Percentiles rank a stretch among this genome's conserved stretches.
phyloP scores from a whole-genome alignment of 2,329 filamentous ascomycete genomes.

The Cladophialophora bantiana region DNA sequence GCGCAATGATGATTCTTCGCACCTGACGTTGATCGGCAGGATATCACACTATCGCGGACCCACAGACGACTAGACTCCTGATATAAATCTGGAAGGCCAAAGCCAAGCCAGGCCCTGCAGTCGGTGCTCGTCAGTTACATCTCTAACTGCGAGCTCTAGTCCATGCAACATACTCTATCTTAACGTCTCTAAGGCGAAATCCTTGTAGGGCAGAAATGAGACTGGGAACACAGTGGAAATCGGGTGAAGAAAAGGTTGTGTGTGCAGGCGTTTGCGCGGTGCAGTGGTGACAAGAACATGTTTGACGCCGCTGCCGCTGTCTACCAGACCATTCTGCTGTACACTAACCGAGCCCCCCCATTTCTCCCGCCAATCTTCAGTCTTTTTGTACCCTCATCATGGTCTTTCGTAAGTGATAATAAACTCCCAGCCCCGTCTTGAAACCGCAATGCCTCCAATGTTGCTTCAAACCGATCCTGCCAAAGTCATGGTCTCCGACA shows the following conservation, averaged over 20 bases:
- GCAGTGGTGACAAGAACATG: conserved; percentile 14
- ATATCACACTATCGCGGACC: background rate
- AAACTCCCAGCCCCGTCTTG: conserved; percentile 16
- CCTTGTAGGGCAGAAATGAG: background rate
- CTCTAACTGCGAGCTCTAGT: too few species aligned
- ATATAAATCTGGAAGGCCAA: too few species aligned
- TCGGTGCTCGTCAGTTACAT: too few species aligned
- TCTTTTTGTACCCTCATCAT: conserved; percentile 19
- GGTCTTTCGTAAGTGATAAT: conserved; percentile 19
- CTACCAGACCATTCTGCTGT: conserved; percentile 22
- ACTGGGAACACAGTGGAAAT: background rate
- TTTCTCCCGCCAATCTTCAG: conserved; percentile 1
- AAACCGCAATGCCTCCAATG: conserved; percentile 14
- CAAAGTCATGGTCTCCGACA: conserved; percentile 6
- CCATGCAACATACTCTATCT: too few species aligned
- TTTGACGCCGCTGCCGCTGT: conserved; percentile 8
- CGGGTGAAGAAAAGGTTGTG: background rate
- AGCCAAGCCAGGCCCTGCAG: too few species aligned
- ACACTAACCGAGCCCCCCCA: conserved; percentile 14
- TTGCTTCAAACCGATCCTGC: conserved; percentile 1
- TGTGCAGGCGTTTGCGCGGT: background rate
- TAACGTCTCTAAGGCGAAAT: too few species aligned
- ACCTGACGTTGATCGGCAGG: background rate
- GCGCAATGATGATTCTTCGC: background rate
- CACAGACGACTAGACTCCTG: too few species aligned